A percentile compares a stretch with the other conserved stretches of the same genome.
Evolutionary conservation across 169 alveolate species (phyloP).

Genomic region (Babesia gibsoni): DNA sequence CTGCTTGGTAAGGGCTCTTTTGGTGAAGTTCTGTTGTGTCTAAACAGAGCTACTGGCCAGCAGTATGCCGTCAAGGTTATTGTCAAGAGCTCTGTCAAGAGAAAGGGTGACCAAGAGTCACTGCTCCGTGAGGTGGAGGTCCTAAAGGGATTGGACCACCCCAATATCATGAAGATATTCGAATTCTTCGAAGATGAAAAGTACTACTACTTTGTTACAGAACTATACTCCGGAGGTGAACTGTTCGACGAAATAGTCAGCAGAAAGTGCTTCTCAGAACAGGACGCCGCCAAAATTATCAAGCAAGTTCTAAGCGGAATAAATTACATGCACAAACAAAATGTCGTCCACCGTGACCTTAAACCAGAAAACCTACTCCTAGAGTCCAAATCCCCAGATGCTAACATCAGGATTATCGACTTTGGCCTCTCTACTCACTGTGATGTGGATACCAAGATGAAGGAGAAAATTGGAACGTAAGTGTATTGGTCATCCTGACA

Average conservation of each 20-base stretch:
- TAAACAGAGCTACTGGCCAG: slow-evolving; percentile 81
- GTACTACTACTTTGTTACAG: slow-evolving; percentile 86
- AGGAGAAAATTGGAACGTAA: slow-evolving; percentile 90
- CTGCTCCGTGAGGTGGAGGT: slow-evolving; percentile 84
- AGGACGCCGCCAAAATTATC: slow-evolving; percentile 89
- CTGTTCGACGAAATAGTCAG: slow-evolving; percentile 90
- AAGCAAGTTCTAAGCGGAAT: slow-evolving; percentile 90
- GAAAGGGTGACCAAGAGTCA: slow-evolving; percentile 80
- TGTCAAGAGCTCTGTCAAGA: slow-evolving; percentile 81
- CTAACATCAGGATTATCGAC: slow-evolving; percentile 90
- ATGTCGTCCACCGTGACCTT: slow-evolving; percentile 86
- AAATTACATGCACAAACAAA: slow-evolving; percentile 88
- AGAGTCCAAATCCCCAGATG: slow-evolving; percentile 82
- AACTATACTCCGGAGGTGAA: slow-evolving; percentile 94
- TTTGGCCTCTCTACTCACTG: slow-evolving; percentile 92
- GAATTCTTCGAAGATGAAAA: slow-evolving; percentile 87
- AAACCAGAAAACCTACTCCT: slow-evolving; percentile 87
- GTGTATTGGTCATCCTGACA: background rate
- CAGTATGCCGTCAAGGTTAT: slow-evolving; percentile 90
- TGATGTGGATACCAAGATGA: slow-evolving; percentile 84
- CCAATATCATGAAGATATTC: slow-evolving; percentile 86
- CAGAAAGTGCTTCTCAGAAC: slow-evolving; percentile 86
- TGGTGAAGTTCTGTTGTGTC: slow-evolving; percentile 88
- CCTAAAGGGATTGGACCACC: slow-evolving; percentile 84
- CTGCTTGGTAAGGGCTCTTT: slow-evolving; percentile 90